Conservation (phyloP, 176 grass and related monocot genomes). For the Musa troglodytarum region DNA sequence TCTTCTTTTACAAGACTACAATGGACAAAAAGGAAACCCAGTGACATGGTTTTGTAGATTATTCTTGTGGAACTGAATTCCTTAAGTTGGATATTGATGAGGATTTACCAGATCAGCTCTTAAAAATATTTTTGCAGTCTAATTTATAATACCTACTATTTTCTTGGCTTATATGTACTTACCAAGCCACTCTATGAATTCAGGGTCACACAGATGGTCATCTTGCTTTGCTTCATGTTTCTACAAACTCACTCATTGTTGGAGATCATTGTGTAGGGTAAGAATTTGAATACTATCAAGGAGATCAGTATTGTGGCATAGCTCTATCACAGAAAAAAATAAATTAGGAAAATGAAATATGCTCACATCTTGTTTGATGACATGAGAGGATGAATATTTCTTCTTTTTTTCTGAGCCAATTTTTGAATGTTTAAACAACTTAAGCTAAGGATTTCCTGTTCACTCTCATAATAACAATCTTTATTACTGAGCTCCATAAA, state of each 20-base stretch:
- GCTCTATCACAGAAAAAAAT: background rate
- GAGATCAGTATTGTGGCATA: background rate
- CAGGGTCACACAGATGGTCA: constrained; percentile 97
- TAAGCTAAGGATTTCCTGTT: too few species aligned
- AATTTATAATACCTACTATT: background rate
- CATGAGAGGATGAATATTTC: background rate
- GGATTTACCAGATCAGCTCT: background rate
- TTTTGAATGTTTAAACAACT: too few species aligned
- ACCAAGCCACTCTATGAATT: background rate
- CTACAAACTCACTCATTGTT: constrained; percentile 70
- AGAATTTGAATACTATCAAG: constrained; percentile 14
- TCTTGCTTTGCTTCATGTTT: constrained; percentile 70
- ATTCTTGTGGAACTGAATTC: background rate
- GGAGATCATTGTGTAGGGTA: constrained; percentile 99
- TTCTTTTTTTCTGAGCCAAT: background rate
- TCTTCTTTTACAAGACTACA: background rate
- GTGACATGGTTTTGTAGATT: background rate
- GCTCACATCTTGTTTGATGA: background rate
- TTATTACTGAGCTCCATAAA: too few species aligned
- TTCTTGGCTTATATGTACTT: background rate
- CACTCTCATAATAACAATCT: too few species aligned
- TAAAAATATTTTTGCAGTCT: too few species aligned
- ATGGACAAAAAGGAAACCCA: background rate
- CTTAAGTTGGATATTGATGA: background rate
- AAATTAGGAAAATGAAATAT: background rate